Percentiles rank a stretch among this genome's conserved stretches.
phyloP scores from a whole-genome alignment of 768 basidiomycete genomes.

The Auricularia auricula-judae region DNA sequence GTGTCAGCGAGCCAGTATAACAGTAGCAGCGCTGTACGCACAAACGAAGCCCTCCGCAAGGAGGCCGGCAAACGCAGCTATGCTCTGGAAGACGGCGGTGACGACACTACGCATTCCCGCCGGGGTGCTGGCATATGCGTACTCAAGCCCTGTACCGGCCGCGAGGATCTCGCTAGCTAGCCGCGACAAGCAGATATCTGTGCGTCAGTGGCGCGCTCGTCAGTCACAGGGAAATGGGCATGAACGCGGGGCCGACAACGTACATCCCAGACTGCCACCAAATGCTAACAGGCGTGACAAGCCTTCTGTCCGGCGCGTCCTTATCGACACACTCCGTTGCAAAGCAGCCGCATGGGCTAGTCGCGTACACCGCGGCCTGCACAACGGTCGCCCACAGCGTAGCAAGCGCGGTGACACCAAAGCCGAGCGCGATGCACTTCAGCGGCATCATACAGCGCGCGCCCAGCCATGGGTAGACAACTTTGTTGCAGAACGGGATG shows the following conservation, averaged over 20 bases:
- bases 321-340: slow-evolving; percentile 36
- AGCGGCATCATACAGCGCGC: slow-evolving; percentile 43
- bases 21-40: background rate
- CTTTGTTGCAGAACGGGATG: slow-evolving; percentile 40
- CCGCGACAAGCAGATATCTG: slow-evolving; percentile 15
- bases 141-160: slow-evolving; percentile 20
- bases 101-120: slow-evolving; percentile 11
- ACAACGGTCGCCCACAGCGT: slow-evolving; percentile 63
- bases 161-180: slow-evolving; percentile 20
- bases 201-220: background rate
- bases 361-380: slow-evolving; percentile 28
- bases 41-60: background rate
- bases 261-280: slow-evolving; percentile 66
- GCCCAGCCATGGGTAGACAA: slow-evolving; percentile 48
- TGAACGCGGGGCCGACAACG: background rate
- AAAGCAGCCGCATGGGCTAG: slow-evolving; percentile 33
- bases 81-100: background rate
- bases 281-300: slow-evolving; percentile 51
- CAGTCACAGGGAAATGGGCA: too few relatives aligned
- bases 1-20: slow-evolving; percentile 7
- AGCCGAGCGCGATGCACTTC: slow-evolving; percentile 49
- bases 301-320: slow-evolving; percentile 38
- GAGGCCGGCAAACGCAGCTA: background rate
- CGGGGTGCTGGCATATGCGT: slow-evolving; percentile 16
- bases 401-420: slow-evolving; percentile 39